Conservation (phyloP, 2,329 filamentous ascomycete genomes). For the Massarina eburnea region DNA sequence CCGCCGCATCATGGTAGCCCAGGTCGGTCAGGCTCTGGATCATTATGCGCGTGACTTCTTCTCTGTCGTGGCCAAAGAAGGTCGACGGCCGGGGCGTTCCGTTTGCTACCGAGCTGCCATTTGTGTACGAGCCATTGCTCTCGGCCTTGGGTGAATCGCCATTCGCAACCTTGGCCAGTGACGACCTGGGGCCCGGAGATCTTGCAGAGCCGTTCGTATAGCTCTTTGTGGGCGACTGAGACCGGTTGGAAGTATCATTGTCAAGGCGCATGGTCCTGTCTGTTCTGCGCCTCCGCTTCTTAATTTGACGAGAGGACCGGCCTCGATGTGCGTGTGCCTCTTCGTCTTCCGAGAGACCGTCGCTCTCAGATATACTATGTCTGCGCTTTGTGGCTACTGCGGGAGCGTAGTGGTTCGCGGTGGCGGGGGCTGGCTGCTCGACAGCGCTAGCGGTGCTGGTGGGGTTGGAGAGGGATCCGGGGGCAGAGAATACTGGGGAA, state of each 20-base stretch:
- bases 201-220: constrained; percentile 45
- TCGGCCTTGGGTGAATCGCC: constrained; percentile 44
- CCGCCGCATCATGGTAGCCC: constrained; percentile 79
- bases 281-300: constrained; percentile 47
- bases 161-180: constrained; percentile 41
- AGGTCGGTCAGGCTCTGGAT: constrained; percentile 89
- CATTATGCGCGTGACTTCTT: constrained; percentile 89
- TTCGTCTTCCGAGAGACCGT: constrained; percentile 22
- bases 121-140: constrained; percentile 49
- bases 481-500: constrained; percentile 41
- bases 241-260: constrained; percentile 44
- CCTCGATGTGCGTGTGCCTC: constrained; percentile 21
- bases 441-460: constrained; percentile 14
- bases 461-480: constrained; percentile 21
- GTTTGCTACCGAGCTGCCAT: constrained; percentile 40
- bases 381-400: constrained; percentile 32
- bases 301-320: constrained; percentile 38
- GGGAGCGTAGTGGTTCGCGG: constrained; percentile 8
- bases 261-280: constrained; percentile 48
- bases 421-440: constrained; percentile 14
- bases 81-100: constrained; percentile 40
- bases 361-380: constrained; percentile 34
- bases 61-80: constrained; percentile 85
- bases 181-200: constrained; percentile 34
- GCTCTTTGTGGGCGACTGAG: constrained; percentile 39